Percentiles rank a stretch among this genome's conserved stretches.
phyloP scores from a whole-genome alignment of 768 basidiomycete genomes.

The Phylloporus sp. region DNA sequence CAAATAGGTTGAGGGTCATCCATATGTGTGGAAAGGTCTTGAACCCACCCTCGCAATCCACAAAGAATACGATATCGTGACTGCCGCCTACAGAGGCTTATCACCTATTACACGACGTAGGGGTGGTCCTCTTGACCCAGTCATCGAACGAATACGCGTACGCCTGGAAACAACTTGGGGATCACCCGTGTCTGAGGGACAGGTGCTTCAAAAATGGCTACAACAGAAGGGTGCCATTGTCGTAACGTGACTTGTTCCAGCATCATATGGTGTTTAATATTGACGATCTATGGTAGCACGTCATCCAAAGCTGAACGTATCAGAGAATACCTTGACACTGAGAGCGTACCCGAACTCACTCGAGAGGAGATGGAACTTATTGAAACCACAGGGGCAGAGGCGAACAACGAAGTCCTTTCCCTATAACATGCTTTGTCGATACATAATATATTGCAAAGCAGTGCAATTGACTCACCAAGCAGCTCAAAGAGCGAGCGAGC shows the following conservation, averaged over 20 bases:
- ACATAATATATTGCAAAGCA: constrained; percentile 11
- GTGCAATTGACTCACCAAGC: constrained; percentile 18
- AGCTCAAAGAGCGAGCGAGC: background rate
- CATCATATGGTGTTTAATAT: background rate
- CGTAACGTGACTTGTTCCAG: constrained; percentile 25
- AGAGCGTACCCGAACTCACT: constrained; percentile 28
- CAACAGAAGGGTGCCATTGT: constrained; percentile 29
- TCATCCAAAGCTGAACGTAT: constrained; percentile 32
- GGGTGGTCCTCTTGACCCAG: constrained; percentile 39
- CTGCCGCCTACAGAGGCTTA: constrained; percentile 39
- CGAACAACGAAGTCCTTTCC: constrained; percentile 15
- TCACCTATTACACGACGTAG: constrained; percentile 34
- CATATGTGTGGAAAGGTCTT: constrained; percentile 45
- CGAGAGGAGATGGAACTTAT: constrained; percentile 22
- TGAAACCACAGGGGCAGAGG: constrained; percentile 21
- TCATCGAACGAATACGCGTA: constrained; percentile 32
- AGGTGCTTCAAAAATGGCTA: constrained; percentile 30
- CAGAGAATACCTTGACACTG: constrained; percentile 32
- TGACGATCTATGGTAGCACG: constrained; percentile 23
- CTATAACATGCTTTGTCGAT: background rate
- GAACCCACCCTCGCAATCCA: constrained; percentile 33
- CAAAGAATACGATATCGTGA: constrained; percentile 36
- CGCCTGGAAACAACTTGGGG: constrained; percentile 27
- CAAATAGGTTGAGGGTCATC: constrained; percentile 49
- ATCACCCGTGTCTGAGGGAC: constrained; percentile 23